Base-by-base conservation (phyloP, 352 stramenopile genomes). In the Phytophthora ramorum region DNA sequence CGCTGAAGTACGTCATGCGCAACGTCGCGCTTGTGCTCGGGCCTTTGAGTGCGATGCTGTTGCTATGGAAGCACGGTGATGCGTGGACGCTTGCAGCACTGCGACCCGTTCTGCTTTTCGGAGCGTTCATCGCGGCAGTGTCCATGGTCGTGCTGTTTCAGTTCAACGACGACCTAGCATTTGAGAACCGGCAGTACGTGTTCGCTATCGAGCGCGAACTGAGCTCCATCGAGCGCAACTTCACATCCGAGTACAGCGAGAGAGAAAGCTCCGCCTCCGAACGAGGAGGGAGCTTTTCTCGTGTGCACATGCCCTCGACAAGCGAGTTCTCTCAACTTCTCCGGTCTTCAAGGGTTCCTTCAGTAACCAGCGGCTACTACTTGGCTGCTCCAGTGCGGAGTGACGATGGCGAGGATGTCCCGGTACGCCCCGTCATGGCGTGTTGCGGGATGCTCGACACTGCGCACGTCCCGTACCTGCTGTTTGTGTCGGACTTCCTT, bases 91-190 rank as follows among this genome's bases (percentile, higher is more conserved):
- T 93, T 3, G 57, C 62, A 8, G 81, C 77, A 24, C 69, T 96
- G 37, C 69, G 78, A 5, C 64, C 81, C 1, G 85, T 97, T 4
- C 75, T 98, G 20, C 40, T 90, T 9, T 75, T 91, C 10, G 88
- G 90, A 4, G 69, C 78, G 17, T 63, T 90, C 28, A 51, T 96
- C 17, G 82, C 79, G 20, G 63, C 87, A 13, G 46, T 90, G 16
- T 71, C 81, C 14, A 73, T 96, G 64, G 43, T 89, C 0, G 16
- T 87, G 20, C 64, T 97, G 7, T 93, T 95, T 50, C 72, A 80
- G 50, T 89, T 97, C 59, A 80, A 93, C 54, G 89, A 97, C 56
- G 88, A 93, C 64, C 49, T 83, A 16, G 81, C 89, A 7, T 87
- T 78, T 40, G 85, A 94, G 62, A 91, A 90, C 53, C 67, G 85